Percentiles rank a stretch among this genome's conserved stretches.
Evolutionary conservation across 1,284 basidiomycete genomes (phyloP).

Genomic region (Ganoderma lucidum): DNA sequence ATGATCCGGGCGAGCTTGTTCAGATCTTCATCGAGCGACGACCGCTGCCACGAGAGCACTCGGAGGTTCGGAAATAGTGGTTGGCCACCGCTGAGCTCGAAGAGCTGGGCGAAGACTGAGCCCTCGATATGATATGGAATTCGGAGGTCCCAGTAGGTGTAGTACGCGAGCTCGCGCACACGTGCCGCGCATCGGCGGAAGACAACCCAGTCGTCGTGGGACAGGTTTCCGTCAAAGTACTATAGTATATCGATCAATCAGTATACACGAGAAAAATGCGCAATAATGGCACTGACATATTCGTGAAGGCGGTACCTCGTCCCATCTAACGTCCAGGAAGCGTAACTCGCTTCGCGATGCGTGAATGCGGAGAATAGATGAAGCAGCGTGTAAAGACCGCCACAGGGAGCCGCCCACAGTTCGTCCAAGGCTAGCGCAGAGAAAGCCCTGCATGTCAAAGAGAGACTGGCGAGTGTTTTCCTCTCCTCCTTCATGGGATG

Average conservation of each 20-base stretch:
- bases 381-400: slow-evolving; percentile 7
- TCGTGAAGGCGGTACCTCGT: background rate
- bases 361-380: background rate
- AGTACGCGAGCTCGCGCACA: slow-evolving; percentile 1
- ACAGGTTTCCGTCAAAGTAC: background rate
- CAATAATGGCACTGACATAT: background rate
- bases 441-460: slow-evolving; percentile 3
- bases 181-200: slow-evolving; percentile 2
- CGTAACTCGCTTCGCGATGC: background rate
- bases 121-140: background rate
- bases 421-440: background rate
- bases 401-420: slow-evolving; percentile 3
- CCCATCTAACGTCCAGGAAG: background rate
- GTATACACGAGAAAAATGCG: too few relatives aligned
- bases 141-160: background rate
- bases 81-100: background rate
- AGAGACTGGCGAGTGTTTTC: background rate
- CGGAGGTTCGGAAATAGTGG: slow-evolving; percentile 1
- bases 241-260: background rate
- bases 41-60: slow-evolving; percentile 8
- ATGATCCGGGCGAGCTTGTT: background rate
- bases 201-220: background rate
- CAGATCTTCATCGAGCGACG: background rate
- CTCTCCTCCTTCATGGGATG: background rate
- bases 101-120: background rate